phyloP scores from a whole-genome alignment of 305 asterid genomes.

The Fraxinus albicans region DNA sequence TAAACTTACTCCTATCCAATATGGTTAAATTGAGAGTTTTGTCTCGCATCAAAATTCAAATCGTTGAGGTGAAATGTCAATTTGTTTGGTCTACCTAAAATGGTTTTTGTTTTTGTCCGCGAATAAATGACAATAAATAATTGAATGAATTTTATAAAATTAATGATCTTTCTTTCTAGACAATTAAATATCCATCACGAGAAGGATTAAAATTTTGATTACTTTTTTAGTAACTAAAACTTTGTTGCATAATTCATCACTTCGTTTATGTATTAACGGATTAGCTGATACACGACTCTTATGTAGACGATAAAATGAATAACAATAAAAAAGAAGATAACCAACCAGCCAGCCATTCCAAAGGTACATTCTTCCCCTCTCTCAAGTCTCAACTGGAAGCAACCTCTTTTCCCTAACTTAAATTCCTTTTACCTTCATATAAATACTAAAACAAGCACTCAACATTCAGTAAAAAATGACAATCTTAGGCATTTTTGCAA shows the following conservation, averaged over 20 bases:
- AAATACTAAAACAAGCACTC: neutral
- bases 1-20: neutral
- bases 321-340: neutral
- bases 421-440: neutral
- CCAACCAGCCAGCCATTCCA: neutral
- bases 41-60: neutral
- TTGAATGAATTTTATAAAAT: neutral
- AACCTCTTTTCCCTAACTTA: neutral
- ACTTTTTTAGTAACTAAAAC: neutral
- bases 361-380: neutral
- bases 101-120: neutral
- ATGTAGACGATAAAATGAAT: neutral
- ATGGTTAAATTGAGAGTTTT: neutral
- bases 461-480: neutral
- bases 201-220: neutral
- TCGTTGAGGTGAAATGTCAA: neutral
- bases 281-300: neutral
- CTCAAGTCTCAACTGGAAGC: neutral
- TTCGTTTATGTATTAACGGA: neutral
- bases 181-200: neutral
- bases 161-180: neutral
- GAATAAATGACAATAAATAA: neutral
- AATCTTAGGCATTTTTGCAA: neutral
- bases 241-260: neutral
- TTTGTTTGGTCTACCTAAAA: neutral